These are phyloP conservation scores for Phaeophleospora eucalypticola DNA, from an alignment of 2,329 filamentous ascomycete species.

Conservation along the genomic window DNA sequence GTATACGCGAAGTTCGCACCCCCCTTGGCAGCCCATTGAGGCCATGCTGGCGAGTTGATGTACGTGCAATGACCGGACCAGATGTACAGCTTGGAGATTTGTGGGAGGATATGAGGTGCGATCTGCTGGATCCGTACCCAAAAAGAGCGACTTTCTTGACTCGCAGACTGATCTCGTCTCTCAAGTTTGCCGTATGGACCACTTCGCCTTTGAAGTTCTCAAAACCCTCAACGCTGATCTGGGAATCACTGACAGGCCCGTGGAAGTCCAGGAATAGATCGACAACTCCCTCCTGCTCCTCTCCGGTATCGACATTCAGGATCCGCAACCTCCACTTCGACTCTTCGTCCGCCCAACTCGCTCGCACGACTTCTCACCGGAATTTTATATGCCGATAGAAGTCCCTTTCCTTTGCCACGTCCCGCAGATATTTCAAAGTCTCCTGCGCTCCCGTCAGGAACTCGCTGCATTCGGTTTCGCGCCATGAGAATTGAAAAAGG, in stretches of 20 bases:
- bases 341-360: constrained; percentile 15
- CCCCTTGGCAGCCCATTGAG: constrained; percentile 6
- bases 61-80: constrained; percentile 18
- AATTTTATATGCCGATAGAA: constrained; percentile 18
- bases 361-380: constrained; percentile 11
- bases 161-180: neutral
- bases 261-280: constrained; percentile 17
- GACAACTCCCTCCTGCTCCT: constrained; percentile 12
- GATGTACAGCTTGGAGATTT: constrained; percentile 15
- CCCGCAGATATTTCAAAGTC: constrained; percentile 13
- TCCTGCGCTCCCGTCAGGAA: no score
- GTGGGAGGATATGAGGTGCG: constrained; percentile 15
- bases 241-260: constrained; percentile 9
- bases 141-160: constrained; percentile 8
- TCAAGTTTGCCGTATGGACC: constrained; percentile 3
- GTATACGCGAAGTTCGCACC: constrained; percentile 20
- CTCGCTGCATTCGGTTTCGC: no score
- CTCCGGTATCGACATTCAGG: constrained; percentile 3
- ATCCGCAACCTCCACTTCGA: constrained; percentile 14
- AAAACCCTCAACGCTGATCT: constrained; percentile 3
- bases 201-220: constrained; percentile 2
- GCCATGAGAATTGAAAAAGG: no score
- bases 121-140: constrained; percentile 16
- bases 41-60: constrained; percentile 10
- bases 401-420: constrained; percentile 13